Evolutionary conservation across 306 rosid genomes (phyloP).

Genomic region (Castanospermum australe): DNA sequence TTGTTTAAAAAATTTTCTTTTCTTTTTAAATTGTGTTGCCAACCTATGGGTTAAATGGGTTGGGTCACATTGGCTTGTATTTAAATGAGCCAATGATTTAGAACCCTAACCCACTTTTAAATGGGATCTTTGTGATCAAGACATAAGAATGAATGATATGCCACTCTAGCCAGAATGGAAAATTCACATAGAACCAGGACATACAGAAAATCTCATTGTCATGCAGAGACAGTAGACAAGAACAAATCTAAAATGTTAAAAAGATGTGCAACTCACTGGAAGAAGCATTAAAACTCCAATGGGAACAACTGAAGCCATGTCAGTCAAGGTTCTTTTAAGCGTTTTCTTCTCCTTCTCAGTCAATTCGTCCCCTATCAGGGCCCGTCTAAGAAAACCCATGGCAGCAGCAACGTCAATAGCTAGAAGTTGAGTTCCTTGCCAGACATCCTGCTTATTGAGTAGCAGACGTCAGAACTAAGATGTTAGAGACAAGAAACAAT

Average conservation of each 20-base stretch:
- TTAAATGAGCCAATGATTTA: too few relatives aligned
- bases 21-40: too few relatives aligned
- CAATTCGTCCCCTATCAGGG: constrained; percentile 80
- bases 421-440: constrained; percentile 97
- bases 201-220: neutral
- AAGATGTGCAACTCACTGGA: constrained; percentile 63
- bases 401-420: constrained; percentile 88
- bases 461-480: constrained; percentile 27
- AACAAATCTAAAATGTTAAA: neutral
- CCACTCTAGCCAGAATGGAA: too few relatives aligned
- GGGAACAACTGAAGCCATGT: constrained; percentile 94
- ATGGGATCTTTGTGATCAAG: too few relatives aligned
- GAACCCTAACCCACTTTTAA: too few relatives aligned
- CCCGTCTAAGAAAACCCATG: constrained; percentile 70
- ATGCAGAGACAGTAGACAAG: constrained; percentile 13
- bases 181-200: too few relatives aligned
- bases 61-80: too few relatives aligned
- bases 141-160: neutral
- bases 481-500: constrained; percentile 13
- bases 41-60: too few relatives aligned
- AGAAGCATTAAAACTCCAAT: constrained; percentile 94
- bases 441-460: constrained; percentile 72
- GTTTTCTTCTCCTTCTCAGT: constrained; percentile 85
- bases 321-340: constrained; percentile 83
- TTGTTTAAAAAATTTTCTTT: neutral